Evolutionary conservation across 225 moss, liverwort and hornwort species (phyloP).

Genomic region (Marchantia polymorpha): DNA sequence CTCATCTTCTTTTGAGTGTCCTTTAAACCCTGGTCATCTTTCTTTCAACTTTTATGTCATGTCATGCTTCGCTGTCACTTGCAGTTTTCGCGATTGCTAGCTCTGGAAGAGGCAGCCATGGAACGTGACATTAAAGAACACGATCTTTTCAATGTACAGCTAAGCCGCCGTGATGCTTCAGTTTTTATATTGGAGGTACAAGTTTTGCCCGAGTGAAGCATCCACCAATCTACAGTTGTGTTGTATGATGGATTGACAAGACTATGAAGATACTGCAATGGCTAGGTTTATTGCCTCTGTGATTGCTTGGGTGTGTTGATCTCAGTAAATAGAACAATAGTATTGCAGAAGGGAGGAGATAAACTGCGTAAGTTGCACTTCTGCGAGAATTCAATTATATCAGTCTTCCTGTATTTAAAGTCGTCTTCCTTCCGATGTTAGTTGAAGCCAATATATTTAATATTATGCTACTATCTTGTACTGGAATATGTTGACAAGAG

Average conservation of each 20-base stretch:
- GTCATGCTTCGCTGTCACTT: conserved; percentile 13
- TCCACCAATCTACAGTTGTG: not conserved
- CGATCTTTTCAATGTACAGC: conserved; percentile 50
- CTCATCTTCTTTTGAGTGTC: not conserved
- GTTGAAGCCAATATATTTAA: no score
- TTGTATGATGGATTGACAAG: not conserved
- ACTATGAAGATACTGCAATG: not conserved
- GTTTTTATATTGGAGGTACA: conserved; percentile 49
- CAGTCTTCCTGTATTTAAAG: no score
- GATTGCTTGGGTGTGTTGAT: no score
- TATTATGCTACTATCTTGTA: no score
- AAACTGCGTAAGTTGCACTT: no score
- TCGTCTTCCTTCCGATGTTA: no score
- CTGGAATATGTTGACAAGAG: not conserved
- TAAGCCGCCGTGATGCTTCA: conserved; percentile 16
- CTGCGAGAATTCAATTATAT: no score
- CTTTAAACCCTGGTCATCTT: not conserved
- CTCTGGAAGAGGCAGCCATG: conserved; percentile 65
- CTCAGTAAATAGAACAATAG: not conserved
- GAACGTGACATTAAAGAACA: conserved; percentile 63
- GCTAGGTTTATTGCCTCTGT: no score
- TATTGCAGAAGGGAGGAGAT: not conserved
- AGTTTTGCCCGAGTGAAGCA: not conserved
- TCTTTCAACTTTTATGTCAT: not conserved
- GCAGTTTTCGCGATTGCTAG: conserved; percentile 58